A percentile compares a stretch with the other conserved stretches of the same genome.
Conservation (phyloP, 306 rosid species). For the Prunus dulcis region DNA sequence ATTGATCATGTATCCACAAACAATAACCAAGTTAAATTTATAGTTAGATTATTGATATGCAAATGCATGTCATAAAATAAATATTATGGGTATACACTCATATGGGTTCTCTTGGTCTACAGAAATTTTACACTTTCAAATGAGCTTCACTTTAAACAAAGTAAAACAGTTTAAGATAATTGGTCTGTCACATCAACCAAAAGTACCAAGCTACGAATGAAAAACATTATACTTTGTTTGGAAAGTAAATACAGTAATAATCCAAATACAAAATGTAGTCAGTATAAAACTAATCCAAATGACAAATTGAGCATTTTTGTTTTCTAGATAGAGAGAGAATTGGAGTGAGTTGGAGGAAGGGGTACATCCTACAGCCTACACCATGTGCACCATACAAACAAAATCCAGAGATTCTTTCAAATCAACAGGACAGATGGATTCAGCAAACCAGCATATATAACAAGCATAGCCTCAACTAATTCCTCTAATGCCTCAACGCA, state of each 20-base stretch:
- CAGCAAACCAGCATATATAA: background rate
- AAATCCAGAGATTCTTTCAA: background rate
- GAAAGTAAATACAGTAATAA: background rate
- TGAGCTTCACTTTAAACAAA: background rate
- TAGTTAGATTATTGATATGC: background rate
- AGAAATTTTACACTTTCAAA: background rate
- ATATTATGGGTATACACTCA: background rate
- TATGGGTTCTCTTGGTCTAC: background rate
- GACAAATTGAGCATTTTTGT: background rate
- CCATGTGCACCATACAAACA: background rate
- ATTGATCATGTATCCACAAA: background rate
- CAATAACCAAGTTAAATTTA: background rate
- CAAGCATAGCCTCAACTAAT: background rate
- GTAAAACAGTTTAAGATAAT: background rate
- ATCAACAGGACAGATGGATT: background rate
- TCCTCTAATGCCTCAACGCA: background rate
- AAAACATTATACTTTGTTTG: background rate
- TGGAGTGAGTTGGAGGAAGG: too few relatives aligned
- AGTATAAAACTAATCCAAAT: background rate
- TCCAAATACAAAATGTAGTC: background rate
- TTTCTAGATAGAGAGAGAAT: too few relatives aligned
- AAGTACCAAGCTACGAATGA: background rate
- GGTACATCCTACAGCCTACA: conserved; percentile 1
- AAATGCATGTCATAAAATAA: background rate
- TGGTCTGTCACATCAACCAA: too few relatives aligned